Base-by-base conservation (phyloP, 2,329 filamentous ascomycete genomes). In the Sporothrix curviconia region DNA sequence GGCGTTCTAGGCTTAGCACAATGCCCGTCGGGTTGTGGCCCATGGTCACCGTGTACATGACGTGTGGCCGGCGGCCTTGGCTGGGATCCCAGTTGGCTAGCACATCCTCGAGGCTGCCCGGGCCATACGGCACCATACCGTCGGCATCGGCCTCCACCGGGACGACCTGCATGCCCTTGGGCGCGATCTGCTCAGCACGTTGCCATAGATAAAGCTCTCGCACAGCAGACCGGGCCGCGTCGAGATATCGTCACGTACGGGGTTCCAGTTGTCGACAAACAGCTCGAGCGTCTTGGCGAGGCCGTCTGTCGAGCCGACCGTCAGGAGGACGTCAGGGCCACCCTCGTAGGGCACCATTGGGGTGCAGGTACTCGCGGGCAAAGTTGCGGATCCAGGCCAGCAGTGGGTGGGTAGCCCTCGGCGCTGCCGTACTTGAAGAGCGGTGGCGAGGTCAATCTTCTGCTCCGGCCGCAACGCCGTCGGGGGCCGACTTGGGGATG, bases 31-130 rank as follows among this genome's bases (percentile, higher is more conserved):
- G 92, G 69, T 96, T 96, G 66, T 96, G 91, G 28, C 91, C 92
- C 73, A 90, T 87, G 34, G 89, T 92, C 62, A 96, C 88, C 2
- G 90, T 95, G 69, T 96, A 96, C 76, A 96, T 79, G 63, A 96
- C 69, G 70, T 92, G 88, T 40, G 92, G 92, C 58, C 87, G 79
- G 66, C 83, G 85, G 1, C 92, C 92, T 65, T 79, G 85, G 40
- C 76, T 76, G 47, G 77, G 76, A 69, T 96, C 88, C 92, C 92
- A 96, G 64, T 88, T 90, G 55, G 84, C 81, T 30, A 96, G 75
- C 1, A 96, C 83, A 64, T 95, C 87, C 59, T 84, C 78, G 61
- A 96, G 73, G 1, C 90, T 87, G 28, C 89, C 89, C 6, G 82
- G 78, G 0, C 91, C 91, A 22, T 79, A 74, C 0, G 84, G 83